Percentiles rank a stretch among this genome's conserved stretches.
These are phyloP conservation scores for Agrocybe praecox DNA, from an alignment of 768 basidiomycete species.

Conservation along the genomic window DNA sequence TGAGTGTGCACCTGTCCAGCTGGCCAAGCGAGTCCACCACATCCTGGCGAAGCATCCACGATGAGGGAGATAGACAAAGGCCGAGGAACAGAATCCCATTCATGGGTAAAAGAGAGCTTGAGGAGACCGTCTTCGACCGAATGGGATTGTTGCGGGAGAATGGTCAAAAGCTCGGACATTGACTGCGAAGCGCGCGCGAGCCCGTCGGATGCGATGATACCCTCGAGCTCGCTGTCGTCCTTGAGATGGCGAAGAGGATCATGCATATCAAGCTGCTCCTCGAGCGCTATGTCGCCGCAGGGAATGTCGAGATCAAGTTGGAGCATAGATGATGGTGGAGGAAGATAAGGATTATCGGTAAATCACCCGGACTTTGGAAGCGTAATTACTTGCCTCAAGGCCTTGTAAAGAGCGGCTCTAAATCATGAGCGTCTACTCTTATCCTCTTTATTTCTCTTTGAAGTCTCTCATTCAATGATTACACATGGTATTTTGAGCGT, in stretches of 20 bases:
- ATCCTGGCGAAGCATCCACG: conserved; percentile 84
- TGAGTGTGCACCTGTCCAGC: conserved; percentile 75
- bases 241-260: conserved; percentile 67
- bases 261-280: conserved; percentile 55
- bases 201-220: conserved; percentile 27
- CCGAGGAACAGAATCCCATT: conserved; percentile 18
- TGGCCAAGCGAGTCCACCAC: conserved; percentile 92
- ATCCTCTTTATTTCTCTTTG: not conserved
- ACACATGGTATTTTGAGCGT: too few species aligned
- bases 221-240: conserved; percentile 34
- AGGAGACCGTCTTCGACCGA: conserved; percentile 52
- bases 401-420: not conserved
- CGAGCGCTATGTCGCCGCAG: conserved; percentile 39
- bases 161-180: conserved; percentile 28
- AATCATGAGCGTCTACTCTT: conserved; percentile 6
- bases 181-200: conserved; percentile 25
- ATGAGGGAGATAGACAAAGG: conserved; percentile 51
- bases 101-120: conserved; percentile 41
- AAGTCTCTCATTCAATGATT: too few species aligned
- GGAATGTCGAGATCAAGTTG: conserved; percentile 16
- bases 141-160: conserved; percentile 57
- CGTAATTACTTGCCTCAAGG: not conserved
- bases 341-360: conserved; percentile 4
- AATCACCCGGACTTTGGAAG: not conserved
- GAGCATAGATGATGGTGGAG: conserved; percentile 13